Evolutionary conservation across 371 early-diverging fungal species (phyloP).

Genomic region (Smittium culicis): DNA sequence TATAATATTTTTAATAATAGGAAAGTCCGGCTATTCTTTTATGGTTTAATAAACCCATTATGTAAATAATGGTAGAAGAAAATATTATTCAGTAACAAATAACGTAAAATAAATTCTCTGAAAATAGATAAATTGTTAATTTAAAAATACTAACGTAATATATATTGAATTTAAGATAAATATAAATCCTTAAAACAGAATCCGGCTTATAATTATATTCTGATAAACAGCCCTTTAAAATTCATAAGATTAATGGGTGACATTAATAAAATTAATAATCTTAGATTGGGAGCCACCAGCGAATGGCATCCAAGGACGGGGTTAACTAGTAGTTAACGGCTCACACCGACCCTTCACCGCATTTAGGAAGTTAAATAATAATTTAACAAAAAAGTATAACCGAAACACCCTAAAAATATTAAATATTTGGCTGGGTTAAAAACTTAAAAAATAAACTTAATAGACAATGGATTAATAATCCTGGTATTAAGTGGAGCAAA

Average conservation of each 20-base stretch:
- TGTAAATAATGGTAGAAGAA: slow-evolving; percentile 5
- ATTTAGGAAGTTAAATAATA: no score
- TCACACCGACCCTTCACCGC: no score
- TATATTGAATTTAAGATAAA: slow-evolving; percentile 9
- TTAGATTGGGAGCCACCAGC: no score
- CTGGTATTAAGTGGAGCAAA: background rate
- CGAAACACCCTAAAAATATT: background rate
- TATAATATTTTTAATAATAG: slow-evolving; percentile 4
- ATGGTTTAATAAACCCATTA: background rate
- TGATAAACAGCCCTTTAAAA: slow-evolving; percentile 1
- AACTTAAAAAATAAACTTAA: background rate
- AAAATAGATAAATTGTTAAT: slow-evolving; percentile 4
- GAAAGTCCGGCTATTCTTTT: slow-evolving; percentile 1
- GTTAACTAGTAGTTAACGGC: no score
- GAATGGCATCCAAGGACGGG: no score
- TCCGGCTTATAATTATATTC: slow-evolving; percentile 2
- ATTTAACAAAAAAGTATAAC: background rate
- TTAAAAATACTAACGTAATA: slow-evolving; percentile 8
- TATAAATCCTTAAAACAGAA: background rate
- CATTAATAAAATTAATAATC: no score
- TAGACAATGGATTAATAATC: background rate
- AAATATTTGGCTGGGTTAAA: background rate
- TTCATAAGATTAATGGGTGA: background rate
- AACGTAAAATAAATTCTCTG: slow-evolving; percentile 3
- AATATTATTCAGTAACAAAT: slow-evolving; percentile 3